These are phyloP conservation scores for Saccharomyces hybrid DNA, from an alignment of 1,139 yeast species.

Conservation along the genomic window DNA sequence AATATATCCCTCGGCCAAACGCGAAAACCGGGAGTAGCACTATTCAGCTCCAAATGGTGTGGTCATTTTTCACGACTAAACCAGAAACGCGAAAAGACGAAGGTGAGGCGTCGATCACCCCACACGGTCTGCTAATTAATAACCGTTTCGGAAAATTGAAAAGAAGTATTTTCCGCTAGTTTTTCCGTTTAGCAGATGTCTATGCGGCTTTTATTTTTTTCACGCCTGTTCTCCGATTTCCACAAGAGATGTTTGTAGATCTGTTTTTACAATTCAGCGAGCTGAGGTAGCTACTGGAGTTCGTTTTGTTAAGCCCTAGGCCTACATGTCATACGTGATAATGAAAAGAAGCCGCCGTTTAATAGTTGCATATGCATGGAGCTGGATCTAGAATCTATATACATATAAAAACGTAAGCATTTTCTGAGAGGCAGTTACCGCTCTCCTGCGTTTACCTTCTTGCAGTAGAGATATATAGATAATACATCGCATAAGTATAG, in stretches of 20 bases:
- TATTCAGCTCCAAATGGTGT: neutral
- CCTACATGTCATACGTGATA: neutral
- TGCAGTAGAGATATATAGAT: neutral
- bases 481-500: neutral
- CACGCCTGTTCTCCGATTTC: neutral
- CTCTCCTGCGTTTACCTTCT: neutral
- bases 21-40: neutral
- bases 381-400: neutral
- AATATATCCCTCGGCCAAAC: conserved; percentile 1
- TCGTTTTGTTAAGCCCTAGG: neutral
- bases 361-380: neutral
- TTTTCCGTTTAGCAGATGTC: neutral
- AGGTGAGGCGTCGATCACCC: neutral
- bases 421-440: neutral
- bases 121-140: neutral
- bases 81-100: neutral
- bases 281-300: neutral
- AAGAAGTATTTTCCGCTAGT: neutral
- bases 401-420: neutral
- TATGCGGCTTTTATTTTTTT: neutral
- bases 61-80: neutral
- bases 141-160: neutral
- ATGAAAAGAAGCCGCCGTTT: neutral
- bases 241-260: neutral
- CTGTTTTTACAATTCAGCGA: neutral